phyloP scores from a whole-genome alignment of 2,329 filamentous ascomycete genomes.

The Monosporascus sp. region DNA sequence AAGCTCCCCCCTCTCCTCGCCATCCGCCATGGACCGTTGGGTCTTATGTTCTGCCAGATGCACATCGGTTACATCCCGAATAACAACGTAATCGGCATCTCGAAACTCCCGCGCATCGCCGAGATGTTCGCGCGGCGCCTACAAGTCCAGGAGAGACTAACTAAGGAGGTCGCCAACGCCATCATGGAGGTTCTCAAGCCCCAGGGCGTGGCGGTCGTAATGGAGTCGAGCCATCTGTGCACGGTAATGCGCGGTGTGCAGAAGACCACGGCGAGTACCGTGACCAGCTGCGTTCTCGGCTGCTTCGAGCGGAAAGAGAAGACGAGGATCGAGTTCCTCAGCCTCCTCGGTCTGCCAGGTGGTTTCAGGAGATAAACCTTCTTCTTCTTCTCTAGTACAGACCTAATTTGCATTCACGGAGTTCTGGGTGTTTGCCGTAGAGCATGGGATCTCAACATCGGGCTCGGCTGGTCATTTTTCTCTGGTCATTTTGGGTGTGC shows the following conservation, averaged over 20 bases:
- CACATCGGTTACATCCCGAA: slow-evolving; percentile 97
- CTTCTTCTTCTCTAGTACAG: not conserved
- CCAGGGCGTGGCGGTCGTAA: slow-evolving; percentile 92
- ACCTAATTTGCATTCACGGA: not conserved
- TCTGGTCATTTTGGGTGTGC: not conserved
- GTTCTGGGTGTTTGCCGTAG: not conserved
- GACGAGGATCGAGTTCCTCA: slow-evolving; percentile 93
- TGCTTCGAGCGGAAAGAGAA: slow-evolving; percentile 90
- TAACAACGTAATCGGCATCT: slow-evolving; percentile 84
- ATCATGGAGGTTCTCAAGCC: slow-evolving; percentile 91
- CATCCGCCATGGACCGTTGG: slow-evolving; percentile 5
- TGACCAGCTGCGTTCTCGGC: slow-evolving; percentile 96
- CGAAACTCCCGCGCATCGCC: slow-evolving; percentile 90
- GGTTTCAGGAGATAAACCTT: slow-evolving; percentile 10
- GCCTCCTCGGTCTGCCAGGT: slow-evolving; percentile 61
- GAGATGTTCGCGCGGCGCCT: slow-evolving; percentile 94
- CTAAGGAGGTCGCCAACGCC: slow-evolving; percentile 91
- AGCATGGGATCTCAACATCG: slow-evolving; percentile 12
- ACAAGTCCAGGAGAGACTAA: slow-evolving; percentile 94
- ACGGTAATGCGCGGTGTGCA: slow-evolving; percentile 99
- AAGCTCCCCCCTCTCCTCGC: slow-evolving; percentile 16
- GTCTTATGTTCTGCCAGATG: slow-evolving; percentile 56
- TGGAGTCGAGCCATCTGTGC: slow-evolving; percentile 94
- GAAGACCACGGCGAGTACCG: slow-evolving; percentile 80
- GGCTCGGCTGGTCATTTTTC: not conserved